Evolutionary conservation across 164 flowering plant genomes (phyloP).

Genomic region (Echeveria elegans): DNA sequence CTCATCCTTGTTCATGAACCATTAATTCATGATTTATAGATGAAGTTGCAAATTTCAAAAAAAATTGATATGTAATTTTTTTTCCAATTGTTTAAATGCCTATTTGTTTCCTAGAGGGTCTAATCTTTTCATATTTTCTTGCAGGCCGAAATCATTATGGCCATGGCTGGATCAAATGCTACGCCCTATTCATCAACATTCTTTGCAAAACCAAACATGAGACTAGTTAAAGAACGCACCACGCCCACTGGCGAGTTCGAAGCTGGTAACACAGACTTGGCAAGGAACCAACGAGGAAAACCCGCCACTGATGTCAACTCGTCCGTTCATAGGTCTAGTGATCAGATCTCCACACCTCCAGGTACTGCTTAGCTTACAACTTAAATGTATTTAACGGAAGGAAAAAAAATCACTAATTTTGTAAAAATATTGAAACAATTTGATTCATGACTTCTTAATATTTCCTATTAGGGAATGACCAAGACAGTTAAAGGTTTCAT

Average conservation of each 20-base stretch:
- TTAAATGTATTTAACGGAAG: not conserved
- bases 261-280: constrained; percentile 17
- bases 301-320: constrained; percentile 20
- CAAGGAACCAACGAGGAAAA: constrained; percentile 33
- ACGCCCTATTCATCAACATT: constrained; percentile 85
- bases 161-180: constrained; percentile 87
- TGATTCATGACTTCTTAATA: not conserved
- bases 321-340: constrained; percentile 29
- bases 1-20: not conserved
- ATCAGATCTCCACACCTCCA: constrained; percentile 20
- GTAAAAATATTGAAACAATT: not conserved
- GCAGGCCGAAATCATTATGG: constrained; percentile 96
- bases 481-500: not conserved
- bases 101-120: not conserved
- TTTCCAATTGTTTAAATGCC: too few relatives aligned
- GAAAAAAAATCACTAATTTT: not conserved
- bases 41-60: too few relatives aligned
- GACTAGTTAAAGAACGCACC: constrained; percentile 22
- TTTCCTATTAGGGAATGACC: not conserved
- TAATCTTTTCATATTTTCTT: constrained; percentile 4
- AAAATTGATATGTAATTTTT: too few relatives aligned
- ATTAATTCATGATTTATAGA: too few relatives aligned
- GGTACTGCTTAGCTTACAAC: constrained; percentile 14
- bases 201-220: constrained; percentile 34
- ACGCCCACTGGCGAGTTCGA: constrained; percentile 33